phyloP scores from a whole-genome alignment of 176 grass and related monocot species.

The Stipa capillata region DNA sequence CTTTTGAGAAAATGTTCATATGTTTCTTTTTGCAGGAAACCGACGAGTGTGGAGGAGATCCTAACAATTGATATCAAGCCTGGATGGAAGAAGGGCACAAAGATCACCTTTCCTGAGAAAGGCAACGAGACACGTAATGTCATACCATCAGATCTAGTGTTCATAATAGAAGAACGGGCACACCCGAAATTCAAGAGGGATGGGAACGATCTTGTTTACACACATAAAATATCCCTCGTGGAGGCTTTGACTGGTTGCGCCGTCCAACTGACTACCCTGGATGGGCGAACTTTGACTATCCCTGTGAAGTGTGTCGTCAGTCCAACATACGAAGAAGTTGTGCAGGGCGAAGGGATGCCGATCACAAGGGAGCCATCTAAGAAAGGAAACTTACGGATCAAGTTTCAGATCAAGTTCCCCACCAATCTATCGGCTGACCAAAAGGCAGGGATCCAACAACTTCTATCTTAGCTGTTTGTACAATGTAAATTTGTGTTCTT shows the following conservation, averaged over 20 bases:
- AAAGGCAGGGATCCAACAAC: constrained; percentile 53
- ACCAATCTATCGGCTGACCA: constrained; percentile 41
- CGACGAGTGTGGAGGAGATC: constrained; percentile 43
- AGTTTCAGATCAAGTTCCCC: constrained; percentile 69
- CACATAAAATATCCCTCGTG: constrained; percentile 47
- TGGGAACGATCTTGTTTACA: constrained; percentile 55
- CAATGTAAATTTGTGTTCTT: background rate
- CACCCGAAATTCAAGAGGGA: constrained; percentile 61
- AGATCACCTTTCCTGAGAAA: constrained; percentile 61
- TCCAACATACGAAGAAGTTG: constrained; percentile 51
- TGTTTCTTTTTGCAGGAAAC: constrained; percentile 42
- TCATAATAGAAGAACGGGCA: constrained; percentile 61
- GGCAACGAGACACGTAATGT: constrained; percentile 41
- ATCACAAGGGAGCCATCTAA: constrained; percentile 46
- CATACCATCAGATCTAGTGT: constrained; percentile 53
- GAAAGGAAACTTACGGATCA: constrained; percentile 60
- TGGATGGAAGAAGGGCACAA: constrained; percentile 81
- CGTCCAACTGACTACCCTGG: constrained; percentile 52
- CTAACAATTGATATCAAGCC: constrained; percentile 74
- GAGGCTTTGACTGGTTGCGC: constrained; percentile 66
- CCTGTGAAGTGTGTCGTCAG: constrained; percentile 44
- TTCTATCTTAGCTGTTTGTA: constrained; percentile 34
- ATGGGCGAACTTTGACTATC: constrained; percentile 40
- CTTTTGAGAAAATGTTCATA: background rate
- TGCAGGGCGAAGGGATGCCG: constrained; percentile 63